Evolutionary conservation across 805 yeast genomes (phyloP), one percentile per base, ranked within the genome.

Genomic region (baker's yeast (Saccharomyces cerevisiae)): DNA sequence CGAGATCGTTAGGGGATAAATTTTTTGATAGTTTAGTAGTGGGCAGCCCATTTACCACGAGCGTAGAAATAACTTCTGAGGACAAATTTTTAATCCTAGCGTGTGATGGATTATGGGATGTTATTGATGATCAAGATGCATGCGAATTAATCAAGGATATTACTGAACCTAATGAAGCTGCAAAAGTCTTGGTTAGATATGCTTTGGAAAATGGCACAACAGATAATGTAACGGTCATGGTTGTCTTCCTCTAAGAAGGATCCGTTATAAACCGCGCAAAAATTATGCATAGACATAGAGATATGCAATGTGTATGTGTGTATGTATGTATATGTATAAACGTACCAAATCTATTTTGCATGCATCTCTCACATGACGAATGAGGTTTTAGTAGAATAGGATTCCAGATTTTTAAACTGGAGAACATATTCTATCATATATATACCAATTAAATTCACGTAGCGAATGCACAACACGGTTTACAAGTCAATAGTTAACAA

Each of bases 81-180:
- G 97, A 91, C 68, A 86, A 86, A 61, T 89, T 88, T 65, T 69
- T 92, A 64, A 90, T 92, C 50, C 73, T 92, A 55, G 98, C 97
- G 0, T 94, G 98, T 69, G 99, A 92, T 70, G 99, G 99, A 0
- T 73, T 92, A 10, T 92, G 98, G 98, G 99, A 92, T 69, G 97
- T 92, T 4, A 79, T 91, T 51, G 77, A 83, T 8, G 99, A 94
- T 67, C 86, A 82, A 59, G 80, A 81, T 53, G 98, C 98, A 0
- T 87, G 94, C 54, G 84, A 84, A 53, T 69, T 85, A 60, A 84
- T 89, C 4, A 74, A 76, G 49, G 76, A 77, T 46, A 72, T 80
- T 11, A 53, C 63, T 8, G 82, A 84, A 61, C 85, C 94, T 0
- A 77, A 81, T 47, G 70, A 71, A 48, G 96, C 94, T 1, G 85